Evolutionary conservation across 768 basidiomycete species (phyloP).

Genomic region (Psilocybe subaeruginosa): DNA sequence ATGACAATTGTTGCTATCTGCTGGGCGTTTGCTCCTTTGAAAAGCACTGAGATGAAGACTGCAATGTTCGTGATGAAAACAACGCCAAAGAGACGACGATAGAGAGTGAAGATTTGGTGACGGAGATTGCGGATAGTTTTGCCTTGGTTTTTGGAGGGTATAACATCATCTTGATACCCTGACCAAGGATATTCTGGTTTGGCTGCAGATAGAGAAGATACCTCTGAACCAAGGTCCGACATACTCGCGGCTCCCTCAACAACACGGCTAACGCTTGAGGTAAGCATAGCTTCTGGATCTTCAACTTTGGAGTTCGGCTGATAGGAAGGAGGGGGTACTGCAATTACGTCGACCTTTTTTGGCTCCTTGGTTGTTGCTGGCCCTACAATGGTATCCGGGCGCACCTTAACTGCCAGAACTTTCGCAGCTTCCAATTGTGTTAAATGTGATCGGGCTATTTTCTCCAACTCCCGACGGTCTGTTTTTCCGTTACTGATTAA

Average conservation of each 20-base stretch:
- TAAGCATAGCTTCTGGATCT: conserved; percentile 10
- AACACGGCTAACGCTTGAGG: conserved; percentile 7
- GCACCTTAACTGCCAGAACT: not conserved
- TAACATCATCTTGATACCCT: conserved; percentile 50
- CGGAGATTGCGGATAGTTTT: conserved; percentile 54
- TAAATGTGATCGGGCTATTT: conserved; percentile 31
- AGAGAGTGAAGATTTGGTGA: conserved; percentile 57
- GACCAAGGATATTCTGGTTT: conserved; percentile 49
- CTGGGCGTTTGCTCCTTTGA: conserved; percentile 37
- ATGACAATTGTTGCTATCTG: conserved; percentile 43
- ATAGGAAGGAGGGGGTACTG: conserved; percentile 17
- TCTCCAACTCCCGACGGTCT: conserved; percentile 48
- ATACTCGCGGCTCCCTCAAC: conserved; percentile 13
- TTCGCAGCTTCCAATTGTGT: not conserved
- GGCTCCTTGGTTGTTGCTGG: conserved; percentile 5
- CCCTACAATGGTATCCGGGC: conserved; percentile 11
- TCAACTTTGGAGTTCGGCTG: conserved; percentile 11
- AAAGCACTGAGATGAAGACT: conserved; percentile 46
- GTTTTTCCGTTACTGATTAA: conserved; percentile 50
- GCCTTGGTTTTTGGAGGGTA: conserved; percentile 55
- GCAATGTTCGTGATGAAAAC: conserved; percentile 60
- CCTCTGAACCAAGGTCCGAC: conserved; percentile 27
- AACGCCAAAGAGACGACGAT: conserved; percentile 60
- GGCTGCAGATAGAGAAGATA: conserved; percentile 29
- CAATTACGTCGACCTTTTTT: conserved; percentile 5